Evolutionary conservation across 2,329 filamentous ascomycete genomes (phyloP).

Genomic region (Aquanectria penicillioides): DNA sequence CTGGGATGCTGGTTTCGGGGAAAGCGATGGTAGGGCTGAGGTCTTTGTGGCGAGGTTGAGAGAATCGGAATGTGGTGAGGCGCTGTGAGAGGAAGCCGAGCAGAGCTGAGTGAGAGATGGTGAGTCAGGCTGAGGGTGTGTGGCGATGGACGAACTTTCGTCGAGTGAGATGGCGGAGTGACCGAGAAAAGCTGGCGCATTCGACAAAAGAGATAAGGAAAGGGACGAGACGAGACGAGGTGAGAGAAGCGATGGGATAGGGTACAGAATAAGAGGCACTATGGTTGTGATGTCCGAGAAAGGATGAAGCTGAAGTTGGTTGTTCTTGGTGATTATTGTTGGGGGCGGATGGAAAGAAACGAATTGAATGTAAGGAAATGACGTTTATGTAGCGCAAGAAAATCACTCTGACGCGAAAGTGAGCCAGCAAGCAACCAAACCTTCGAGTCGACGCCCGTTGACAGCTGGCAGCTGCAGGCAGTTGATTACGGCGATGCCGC

Average conservation of each 20-base stretch:
- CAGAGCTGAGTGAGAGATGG: neutral
- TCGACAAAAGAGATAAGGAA: neutral
- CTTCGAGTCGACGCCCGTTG: too few relatives aligned
- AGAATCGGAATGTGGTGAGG: neutral
- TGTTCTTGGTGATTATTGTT: too few relatives aligned
- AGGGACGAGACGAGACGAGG: neutral
- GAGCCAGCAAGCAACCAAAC: too few relatives aligned
- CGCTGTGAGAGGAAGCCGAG: neutral
- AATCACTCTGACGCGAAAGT: too few relatives aligned
- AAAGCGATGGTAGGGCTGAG: neutral
- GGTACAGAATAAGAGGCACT: too few relatives aligned
- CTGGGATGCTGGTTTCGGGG: neutral
- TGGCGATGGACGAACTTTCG: neutral
- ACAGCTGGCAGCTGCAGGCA: neutral
- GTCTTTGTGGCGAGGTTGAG: neutral
- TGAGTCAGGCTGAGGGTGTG: neutral
- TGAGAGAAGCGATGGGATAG: too few relatives aligned
- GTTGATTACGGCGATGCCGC: neutral
- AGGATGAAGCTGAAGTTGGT: too few relatives aligned
- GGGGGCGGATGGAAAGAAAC: too few relatives aligned
- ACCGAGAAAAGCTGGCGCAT: neutral
- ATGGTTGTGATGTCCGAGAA: neutral
- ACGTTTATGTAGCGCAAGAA: too few relatives aligned
- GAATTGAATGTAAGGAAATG: too few relatives aligned
- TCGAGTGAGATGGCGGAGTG: neutral